These are phyloP conservation scores for Sphagnurus paluster DNA, from an alignment of 1,284 basidiomycete species.

Conservation along the genomic window DNA sequence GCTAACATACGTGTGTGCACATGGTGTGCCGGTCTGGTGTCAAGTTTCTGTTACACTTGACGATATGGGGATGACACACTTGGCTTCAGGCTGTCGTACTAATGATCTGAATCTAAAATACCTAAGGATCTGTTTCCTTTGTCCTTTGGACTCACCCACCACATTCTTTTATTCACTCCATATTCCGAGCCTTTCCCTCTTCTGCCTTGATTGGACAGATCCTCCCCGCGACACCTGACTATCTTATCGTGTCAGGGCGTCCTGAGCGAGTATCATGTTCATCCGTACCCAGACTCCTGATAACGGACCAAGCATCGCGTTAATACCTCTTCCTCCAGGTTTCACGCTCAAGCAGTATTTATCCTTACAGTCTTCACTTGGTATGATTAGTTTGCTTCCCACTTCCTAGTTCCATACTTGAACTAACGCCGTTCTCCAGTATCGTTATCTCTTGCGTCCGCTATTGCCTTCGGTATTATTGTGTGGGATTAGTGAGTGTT, in stretches of 20 bases:
- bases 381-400: slow-evolving; percentile 8
- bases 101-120: too few species aligned
- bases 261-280: slow-evolving; percentile 5
- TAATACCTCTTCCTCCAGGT: slow-evolving; percentile 15
- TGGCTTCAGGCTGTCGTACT: too few species aligned
- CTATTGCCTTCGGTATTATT: slow-evolving; percentile 13
- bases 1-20: too few species aligned
- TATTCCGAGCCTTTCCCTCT: too few species aligned
- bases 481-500: slow-evolving; percentile 17
- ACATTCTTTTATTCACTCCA: too few species aligned
- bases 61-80: too few species aligned
- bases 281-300: background rate
- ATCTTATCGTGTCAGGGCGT: background rate
- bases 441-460: slow-evolving; percentile 14
- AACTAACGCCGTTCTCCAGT: slow-evolving; percentile 1
- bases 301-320: slow-evolving; percentile 4
- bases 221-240: background rate
- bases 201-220: too few species aligned
- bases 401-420: background rate
- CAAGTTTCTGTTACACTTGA: too few species aligned
- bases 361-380: slow-evolving; percentile 12
- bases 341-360: slow-evolving; percentile 14
- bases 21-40: too few species aligned
- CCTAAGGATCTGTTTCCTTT: too few species aligned
- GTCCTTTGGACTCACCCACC: too few species aligned